Evolutionary conservation across 176 grass and related monocot species (phyloP).

Genomic region (Ensete glaucum): DNA sequence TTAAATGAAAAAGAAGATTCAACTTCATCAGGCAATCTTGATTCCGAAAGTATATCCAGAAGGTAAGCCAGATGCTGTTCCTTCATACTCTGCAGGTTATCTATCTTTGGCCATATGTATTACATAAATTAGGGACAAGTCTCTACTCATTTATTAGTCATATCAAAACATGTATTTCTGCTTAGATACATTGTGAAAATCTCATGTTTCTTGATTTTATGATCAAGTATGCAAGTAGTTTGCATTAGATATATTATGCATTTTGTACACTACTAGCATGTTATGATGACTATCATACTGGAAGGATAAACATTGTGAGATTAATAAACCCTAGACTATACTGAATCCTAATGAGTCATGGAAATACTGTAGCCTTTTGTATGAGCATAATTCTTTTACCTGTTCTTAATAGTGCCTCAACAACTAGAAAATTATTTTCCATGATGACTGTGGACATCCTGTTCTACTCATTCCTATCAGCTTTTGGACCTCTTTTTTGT

Average conservation of each 20-base stretch:
- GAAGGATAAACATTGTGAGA: no score
- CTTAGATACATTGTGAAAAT: background rate
- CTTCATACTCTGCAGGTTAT: background rate
- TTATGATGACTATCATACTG: no score
- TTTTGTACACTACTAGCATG: background rate
- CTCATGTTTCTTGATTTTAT: background rate
- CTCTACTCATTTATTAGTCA: background rate
- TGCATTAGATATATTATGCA: background rate
- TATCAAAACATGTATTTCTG: background rate
- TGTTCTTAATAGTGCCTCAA: no score
- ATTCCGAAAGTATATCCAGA: slow-evolving; percentile 71
- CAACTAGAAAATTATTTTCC: no score
- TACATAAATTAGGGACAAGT: background rate
- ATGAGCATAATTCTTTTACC: no score
- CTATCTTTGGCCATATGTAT: background rate
- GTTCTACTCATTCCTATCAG: no score
- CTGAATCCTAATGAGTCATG: no score
- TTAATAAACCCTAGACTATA: no score
- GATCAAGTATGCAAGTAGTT: no score
- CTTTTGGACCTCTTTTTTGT: no score
- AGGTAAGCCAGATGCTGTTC: slow-evolving; percentile 31
- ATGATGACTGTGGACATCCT: no score
- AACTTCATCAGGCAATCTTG: slow-evolving; percentile 12
- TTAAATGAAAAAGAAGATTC: background rate
- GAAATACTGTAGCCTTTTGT: no score